Conservation (phyloP, 768 basidiomycete genomes). For the Lactarius quietus region DNA sequence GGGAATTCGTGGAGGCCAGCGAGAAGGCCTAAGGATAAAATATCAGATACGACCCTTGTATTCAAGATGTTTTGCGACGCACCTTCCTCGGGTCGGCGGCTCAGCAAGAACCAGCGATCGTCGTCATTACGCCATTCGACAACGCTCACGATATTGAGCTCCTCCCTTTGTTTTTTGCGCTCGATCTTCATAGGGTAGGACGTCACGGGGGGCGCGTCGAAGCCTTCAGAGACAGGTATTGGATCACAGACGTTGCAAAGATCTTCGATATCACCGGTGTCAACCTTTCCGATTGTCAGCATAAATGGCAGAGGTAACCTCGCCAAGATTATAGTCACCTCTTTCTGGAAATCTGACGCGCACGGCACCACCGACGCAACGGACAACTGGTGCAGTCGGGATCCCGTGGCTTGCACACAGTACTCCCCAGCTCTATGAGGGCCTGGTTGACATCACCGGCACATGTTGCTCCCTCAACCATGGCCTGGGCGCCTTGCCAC, state of each 20-base stretch:
- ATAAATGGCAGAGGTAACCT: neutral
- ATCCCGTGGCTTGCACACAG: slow-evolving; percentile 82
- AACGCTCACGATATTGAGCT: slow-evolving; percentile 82
- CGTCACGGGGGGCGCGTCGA: slow-evolving; percentile 44
- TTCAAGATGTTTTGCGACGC: neutral
- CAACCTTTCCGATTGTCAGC: slow-evolving; percentile 13
- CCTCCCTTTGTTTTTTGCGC: slow-evolving; percentile 80
- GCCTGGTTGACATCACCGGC: slow-evolving; percentile 91
- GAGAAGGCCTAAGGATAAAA: slow-evolving; percentile 61
- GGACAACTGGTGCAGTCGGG: slow-evolving; percentile 76
- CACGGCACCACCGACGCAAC: slow-evolving; percentile 62
- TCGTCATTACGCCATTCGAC: slow-evolving; percentile 63
- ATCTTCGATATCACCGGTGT: slow-evolving; percentile 69
- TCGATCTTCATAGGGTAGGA: slow-evolving; percentile 85
- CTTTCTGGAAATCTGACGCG: slow-evolving; percentile 38
- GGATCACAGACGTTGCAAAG: slow-evolving; percentile 66
- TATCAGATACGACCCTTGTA: slow-evolving; percentile 1
- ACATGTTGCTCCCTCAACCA: slow-evolving; percentile 55
- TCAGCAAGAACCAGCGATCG: slow-evolving; percentile 66
- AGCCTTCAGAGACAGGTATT: slow-evolving; percentile 35
- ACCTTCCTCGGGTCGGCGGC: slow-evolving; percentile 84
- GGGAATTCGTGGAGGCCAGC: slow-evolving; percentile 91
- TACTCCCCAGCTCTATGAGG: slow-evolving; percentile 92
- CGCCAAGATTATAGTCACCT: slow-evolving; percentile 1
- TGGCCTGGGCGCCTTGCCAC: slow-evolving; percentile 72